These are phyloP conservation scores for Beta corolliflora DNA, from an alignment of 179 eudicot species.

Conservation along the genomic window DNA sequence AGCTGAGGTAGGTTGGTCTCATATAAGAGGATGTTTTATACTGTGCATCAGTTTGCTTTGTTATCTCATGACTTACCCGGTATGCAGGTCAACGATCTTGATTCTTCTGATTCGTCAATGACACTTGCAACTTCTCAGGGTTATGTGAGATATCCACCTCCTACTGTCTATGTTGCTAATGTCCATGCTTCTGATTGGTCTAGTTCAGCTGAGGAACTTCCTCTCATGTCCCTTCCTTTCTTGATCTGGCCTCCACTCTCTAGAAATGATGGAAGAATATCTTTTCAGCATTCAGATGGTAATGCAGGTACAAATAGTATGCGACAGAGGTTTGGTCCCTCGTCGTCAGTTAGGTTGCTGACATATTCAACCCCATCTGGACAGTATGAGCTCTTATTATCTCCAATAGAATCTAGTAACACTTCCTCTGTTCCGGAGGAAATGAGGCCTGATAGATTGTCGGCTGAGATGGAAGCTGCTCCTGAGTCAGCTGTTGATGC, in stretches of 20 bases:
- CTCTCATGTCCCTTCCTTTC: constrained; percentile 62
- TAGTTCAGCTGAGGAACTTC: constrained; percentile 50
- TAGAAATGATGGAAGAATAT: constrained; percentile 48
- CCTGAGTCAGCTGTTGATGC: constrained; percentile 53
- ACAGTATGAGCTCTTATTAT: constrained; percentile 85
- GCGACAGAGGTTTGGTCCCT: constrained; percentile 58
- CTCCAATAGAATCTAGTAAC: constrained; percentile 62
- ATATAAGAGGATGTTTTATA: not conserved
- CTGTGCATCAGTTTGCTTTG: not conserved
- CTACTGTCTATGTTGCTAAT: constrained; percentile 85
- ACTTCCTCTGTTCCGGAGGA: constrained; percentile 49
- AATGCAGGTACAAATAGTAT: constrained; percentile 40
- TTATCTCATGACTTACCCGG: constrained; percentile 11
- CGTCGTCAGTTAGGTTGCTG: constrained; percentile 78
- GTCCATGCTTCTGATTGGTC: constrained; percentile 54
- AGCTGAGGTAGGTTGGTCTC: constrained; percentile 58
- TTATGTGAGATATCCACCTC: constrained; percentile 83
- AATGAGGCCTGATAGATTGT: constrained; percentile 36
- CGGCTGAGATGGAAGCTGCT: constrained; percentile 50
- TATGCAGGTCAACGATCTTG: constrained; percentile 90
- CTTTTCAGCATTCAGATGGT: constrained; percentile 51
- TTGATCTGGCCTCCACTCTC: constrained; percentile 64
- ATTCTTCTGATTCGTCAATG: constrained; percentile 88
- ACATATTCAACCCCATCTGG: constrained; percentile 96
- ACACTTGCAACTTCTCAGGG: constrained; percentile 88